These are phyloP conservation scores for Farysia itapuensis DNA, from an alignment of 1,284 basidiomycete genomes.

Conservation along the genomic window DNA sequence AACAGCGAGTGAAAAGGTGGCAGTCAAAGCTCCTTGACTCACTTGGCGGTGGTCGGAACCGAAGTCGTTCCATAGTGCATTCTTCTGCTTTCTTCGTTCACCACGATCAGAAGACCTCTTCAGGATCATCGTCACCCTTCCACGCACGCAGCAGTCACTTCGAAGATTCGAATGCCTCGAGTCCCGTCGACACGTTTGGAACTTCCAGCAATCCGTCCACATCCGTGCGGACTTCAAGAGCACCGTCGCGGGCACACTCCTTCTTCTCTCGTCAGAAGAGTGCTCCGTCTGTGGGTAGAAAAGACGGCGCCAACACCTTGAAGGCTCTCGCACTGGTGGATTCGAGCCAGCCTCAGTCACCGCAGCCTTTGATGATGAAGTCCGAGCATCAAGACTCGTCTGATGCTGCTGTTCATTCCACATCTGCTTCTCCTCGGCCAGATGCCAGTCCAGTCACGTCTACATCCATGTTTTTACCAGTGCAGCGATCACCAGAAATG, in stretches of 20 bases:
- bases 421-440: no score
- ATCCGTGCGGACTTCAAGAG: conserved; percentile 16
- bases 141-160: conserved; percentile 3
- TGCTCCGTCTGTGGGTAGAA: conserved; percentile 15
- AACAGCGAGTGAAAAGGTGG: conserved; percentile 47
- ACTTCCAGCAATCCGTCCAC: conserved; percentile 12
- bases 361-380: no score
- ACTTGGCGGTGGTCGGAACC: conserved; percentile 20
- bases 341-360: no score
- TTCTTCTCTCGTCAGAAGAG: conserved; percentile 35
- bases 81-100: conserved; percentile 20
- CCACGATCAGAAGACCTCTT: conserved; percentile 11
- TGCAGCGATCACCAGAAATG: no score
- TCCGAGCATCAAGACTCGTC: no score
- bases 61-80: conserved; percentile 21
- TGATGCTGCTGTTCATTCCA: no score
- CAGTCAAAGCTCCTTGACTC: conserved; percentile 44
- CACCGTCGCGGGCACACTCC: conserved; percentile 22
- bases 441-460: no score
- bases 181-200: conserved; percentile 19
- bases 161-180: conserved; percentile 10
- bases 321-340: not conserved
- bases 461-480: no score
- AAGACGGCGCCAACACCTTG: conserved; percentile 7
- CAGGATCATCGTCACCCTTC: conserved; percentile 12